Evolutionary conservation across 495 filamentous ascomycete species (phyloP), one percentile per base, ranked within the genome.

Genomic region (Melanomma pulvis-pyrius): DNA sequence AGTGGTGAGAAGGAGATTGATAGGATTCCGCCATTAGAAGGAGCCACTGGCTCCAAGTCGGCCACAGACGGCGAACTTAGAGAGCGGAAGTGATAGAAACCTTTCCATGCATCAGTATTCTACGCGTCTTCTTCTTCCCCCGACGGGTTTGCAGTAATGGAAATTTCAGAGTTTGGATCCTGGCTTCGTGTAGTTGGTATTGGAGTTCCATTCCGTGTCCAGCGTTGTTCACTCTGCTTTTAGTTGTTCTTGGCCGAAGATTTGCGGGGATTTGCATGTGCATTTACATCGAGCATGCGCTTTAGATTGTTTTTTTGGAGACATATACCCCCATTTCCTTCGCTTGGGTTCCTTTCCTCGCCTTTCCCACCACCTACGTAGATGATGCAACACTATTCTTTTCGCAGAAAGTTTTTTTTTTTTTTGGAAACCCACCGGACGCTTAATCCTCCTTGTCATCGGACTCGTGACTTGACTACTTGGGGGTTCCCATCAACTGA

Each of bases 21-120:
- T 5, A 67, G 48, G 48, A 69, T 69, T 44, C 67, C 67, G 8
- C 67, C 60, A 0, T 32, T 69, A 5, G 67, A 69, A 17, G 67
- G 67, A 8, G 64, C 52, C 49, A 69, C 67, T 13, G 67, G 53
- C 13, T 41, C 39, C 25, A 64, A 69, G 53, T 11, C 36, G 8
- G 49, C 30, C 15, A 32, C 15, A 2, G 50, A 55, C 34, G 67
- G 46, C 17, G 60, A 64, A 22, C 61, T 57, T 1, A 29, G 61
- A 19, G 55, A 49, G 46, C 46, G 67, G 36, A 69, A 69, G 54
- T 64, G 19, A 64, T 36, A 25, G 13, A 17, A 13, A 4, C 22
- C 32, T 58, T 12, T 41, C 51, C 26, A 36, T n/a, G n/a, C 26
- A 26, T 48, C 28, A 39, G n/a, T n/a, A n/a, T n/a, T n/a, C 32